Percentiles rank a stretch among this genome's conserved stretches.
Conservation (phyloP, 192 early-diverging fungal genomes). For the Backusella tarrabulga region DNA sequence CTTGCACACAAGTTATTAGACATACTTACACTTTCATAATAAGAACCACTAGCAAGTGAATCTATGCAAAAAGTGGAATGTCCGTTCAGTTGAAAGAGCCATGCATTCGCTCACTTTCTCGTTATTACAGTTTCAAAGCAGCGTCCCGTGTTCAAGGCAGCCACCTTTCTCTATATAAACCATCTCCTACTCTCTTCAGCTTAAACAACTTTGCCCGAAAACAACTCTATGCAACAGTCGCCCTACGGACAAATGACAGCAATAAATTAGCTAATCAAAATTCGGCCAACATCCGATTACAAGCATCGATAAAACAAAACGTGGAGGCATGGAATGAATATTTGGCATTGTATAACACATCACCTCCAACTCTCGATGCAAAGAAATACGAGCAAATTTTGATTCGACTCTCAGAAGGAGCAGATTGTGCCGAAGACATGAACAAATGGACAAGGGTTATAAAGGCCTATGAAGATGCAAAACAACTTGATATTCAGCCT, state of each 20-base stretch:
- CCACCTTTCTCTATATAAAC: background rate
- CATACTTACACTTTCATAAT: background rate
- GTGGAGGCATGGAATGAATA: background rate
- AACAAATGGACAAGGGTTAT: background rate
- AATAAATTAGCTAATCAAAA: conserved; percentile 2
- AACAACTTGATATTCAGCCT: background rate
- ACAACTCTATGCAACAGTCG: background rate
- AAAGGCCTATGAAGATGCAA: conserved; percentile 11
- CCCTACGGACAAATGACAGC: background rate
- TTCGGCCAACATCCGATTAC: background rate
- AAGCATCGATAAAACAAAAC: background rate
- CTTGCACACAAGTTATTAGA: background rate
- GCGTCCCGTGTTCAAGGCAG: background rate
- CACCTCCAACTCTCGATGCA: background rate
- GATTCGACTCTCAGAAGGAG: background rate
- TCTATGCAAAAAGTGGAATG: conserved; percentile 17
- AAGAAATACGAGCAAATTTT: conserved; percentile 5
- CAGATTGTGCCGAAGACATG: background rate
- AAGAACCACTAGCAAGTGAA: background rate
- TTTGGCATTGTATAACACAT: background rate
- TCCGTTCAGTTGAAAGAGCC: conserved; percentile 19
- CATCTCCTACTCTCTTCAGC: background rate
- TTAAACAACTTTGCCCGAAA: background rate
- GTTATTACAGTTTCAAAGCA: background rate
- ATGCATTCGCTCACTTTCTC: conserved; percentile 15